Evolutionary conservation across 23 red algal species (phyloP).

Genomic region (Agarophyton chilense): DNA sequence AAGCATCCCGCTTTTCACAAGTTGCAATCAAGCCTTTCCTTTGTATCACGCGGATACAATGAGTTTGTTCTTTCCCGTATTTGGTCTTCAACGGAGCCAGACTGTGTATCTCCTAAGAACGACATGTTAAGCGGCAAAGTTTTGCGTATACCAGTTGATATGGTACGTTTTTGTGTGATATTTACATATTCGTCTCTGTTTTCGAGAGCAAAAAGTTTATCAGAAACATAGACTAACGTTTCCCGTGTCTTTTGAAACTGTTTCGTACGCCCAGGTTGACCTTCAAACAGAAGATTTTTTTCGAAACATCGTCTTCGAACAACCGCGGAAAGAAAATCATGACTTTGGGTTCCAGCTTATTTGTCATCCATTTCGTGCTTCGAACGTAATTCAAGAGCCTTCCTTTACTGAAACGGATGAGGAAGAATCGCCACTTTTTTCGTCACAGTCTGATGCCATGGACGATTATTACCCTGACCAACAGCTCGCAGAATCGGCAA

Average conservation of each 20-base stretch:
- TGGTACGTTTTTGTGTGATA: neutral
- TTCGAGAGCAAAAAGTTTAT: neutral
- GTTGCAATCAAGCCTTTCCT: neutral
- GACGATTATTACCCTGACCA: conserved; percentile 33
- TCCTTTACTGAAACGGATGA: conserved; percentile 14
- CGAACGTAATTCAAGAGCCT: neutral
- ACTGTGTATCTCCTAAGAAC: neutral
- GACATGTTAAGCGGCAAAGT: neutral
- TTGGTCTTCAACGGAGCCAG: neutral
- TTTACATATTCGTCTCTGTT: neutral
- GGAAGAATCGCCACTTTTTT: conserved; percentile 3
- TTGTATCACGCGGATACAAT: conserved; percentile 30
- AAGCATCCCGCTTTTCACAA: conserved; percentile 2
- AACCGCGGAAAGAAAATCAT: conserved; percentile 8
- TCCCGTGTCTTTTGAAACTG: neutral
- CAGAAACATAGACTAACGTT: neutral
- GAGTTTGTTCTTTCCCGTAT: neutral
- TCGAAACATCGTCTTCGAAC: conserved; percentile 23
- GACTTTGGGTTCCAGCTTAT: conserved; percentile 29
- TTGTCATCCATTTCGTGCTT: conserved; percentile 17
- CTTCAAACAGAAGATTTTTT: conserved; percentile 52
- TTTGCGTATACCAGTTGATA: conserved; percentile 1
- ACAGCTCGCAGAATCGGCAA: conserved; percentile 12
- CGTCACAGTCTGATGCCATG: conserved; percentile 6
- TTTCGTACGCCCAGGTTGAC: conserved; percentile 13